Base-by-base conservation (phyloP, 495 filamentous ascomycete genomes). In the Tetracladium marchalianum region DNA sequence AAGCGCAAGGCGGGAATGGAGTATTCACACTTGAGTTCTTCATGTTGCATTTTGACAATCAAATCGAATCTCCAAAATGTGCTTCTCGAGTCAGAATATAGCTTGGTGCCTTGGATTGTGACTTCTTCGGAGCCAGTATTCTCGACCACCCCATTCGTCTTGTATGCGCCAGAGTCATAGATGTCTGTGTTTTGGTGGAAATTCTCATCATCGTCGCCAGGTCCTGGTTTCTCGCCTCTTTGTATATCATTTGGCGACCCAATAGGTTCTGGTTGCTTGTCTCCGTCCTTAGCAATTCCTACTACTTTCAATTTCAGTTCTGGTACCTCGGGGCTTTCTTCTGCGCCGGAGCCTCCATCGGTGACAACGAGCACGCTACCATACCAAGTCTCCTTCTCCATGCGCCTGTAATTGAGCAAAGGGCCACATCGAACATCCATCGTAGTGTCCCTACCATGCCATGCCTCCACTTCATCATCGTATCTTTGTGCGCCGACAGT, bases 291-390 rank as follows among this genome's bases (percentile, higher is more conserved):
- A 24, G 46, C 43, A 1, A 7, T 24, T 12, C 43, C 44, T 1
- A 45, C 35, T 10, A 43, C 39, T 15, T 32, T 55, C 36, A 46
- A 47, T 18, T 10, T 32, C 22, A 58, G 35, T 11, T 50, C 48
- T n/a, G 55, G 61, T 27, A 82, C 60, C 43, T 66, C 62, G 17
- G 75, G 76, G 40, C 70, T 62, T 11, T 49, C 52, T 5, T 57
- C 62, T 52, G 70, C 69, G 11, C 69, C 72, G 3, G 22, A 27
- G 1, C 80, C 79, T 0, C 85, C 81, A 36, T 72, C 78, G 32
- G 78, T 83, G 34, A 94, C 85, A 41, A 94, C 67, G 57, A 94
- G 65, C 11, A 94, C 84, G 58, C 84, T 92, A 24, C 89, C 88
- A 55, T 84, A 71, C 89, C 88, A 95, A n/a, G 60, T 55, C 41